Conservation (phyloP, 768 basidiomycete species). For the Mycena crocata region DNA sequence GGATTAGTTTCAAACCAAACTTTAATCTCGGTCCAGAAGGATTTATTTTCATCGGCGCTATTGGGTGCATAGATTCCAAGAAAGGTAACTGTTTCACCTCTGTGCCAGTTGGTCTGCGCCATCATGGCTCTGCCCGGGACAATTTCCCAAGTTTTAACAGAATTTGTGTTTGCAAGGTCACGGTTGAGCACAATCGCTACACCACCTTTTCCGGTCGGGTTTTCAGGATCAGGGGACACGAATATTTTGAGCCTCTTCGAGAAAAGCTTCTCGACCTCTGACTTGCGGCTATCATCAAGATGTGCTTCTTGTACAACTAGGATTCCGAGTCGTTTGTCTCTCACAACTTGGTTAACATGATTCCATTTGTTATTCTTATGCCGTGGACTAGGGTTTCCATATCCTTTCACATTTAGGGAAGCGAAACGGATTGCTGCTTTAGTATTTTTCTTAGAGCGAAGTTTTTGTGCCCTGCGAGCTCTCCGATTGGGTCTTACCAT, state of each 20-base stretch:
- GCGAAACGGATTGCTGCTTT: slow-evolving; percentile 13
- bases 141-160: slow-evolving; percentile 5
- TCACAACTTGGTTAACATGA: slow-evolving; percentile 17
- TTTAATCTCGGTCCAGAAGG: too few relatives aligned
- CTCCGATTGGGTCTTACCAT: too few relatives aligned
- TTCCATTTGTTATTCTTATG: slow-evolving; percentile 22
- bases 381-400: slow-evolving; percentile 14
- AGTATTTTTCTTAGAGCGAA: background rate
- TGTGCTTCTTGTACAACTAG: slow-evolving; percentile 18
- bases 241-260: slow-evolving; percentile 1
- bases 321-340: slow-evolving; percentile 11
- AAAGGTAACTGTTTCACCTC: background rate
- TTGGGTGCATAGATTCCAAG: slow-evolving; percentile 24
- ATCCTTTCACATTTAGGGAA: slow-evolving; percentile 18
- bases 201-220: slow-evolving; percentile 5
- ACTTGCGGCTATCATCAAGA: background rate
- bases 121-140: slow-evolving; percentile 17
- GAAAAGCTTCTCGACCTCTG: slow-evolving; percentile 5
- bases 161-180: background rate
- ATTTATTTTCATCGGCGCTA: background rate
- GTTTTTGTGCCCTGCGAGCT: too few relatives aligned
- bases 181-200: slow-evolving; percentile 24
- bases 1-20: too few relatives aligned
- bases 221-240: background rate
- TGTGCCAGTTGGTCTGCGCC: background rate